These are phyloP conservation scores for Penicillium janthinellum DNA, from an alignment of 2,329 filamentous ascomycete genomes.

Conservation along the genomic window DNA sequence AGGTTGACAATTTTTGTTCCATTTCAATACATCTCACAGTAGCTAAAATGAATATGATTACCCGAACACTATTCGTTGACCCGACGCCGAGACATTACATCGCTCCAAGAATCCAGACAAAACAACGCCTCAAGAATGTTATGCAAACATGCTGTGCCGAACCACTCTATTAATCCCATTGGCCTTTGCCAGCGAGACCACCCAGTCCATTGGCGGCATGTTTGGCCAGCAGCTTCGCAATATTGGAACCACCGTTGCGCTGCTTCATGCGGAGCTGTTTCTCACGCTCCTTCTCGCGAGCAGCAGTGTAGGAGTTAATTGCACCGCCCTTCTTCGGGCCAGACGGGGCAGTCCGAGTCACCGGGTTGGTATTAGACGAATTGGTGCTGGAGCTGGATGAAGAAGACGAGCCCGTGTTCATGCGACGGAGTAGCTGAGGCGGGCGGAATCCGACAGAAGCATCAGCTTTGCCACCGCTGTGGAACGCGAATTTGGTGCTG, in stretches of 20 bases:
- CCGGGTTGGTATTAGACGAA: constrained; percentile 28
- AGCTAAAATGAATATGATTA: background rate
- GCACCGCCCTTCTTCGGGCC: constrained; percentile 61
- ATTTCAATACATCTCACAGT: background rate
- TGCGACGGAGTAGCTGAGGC: constrained; percentile 35
- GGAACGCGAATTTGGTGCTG: constrained; percentile 38
- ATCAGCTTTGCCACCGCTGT: constrained; percentile 24
- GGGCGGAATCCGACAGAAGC: constrained; percentile 36
- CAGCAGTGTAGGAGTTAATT: constrained; percentile 59
- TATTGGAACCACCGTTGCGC: constrained; percentile 42
- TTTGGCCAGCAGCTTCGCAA: constrained; percentile 42
- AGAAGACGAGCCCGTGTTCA: constrained; percentile 35
- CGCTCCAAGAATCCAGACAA: background rate
- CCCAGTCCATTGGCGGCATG: constrained; percentile 43
- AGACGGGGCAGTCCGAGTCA: constrained; percentile 41
- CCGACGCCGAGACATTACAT: constrained; percentile 1
- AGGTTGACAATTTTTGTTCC: background rate
- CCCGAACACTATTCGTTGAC: background rate
- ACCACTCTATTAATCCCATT: constrained; percentile 41
- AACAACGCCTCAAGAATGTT: background rate
- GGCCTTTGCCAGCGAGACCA: constrained; percentile 38
- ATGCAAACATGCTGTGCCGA: background rate
- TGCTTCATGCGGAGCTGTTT: constrained; percentile 55
- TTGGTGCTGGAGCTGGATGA: constrained; percentile 26
- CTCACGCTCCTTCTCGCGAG: constrained; percentile 61